Base-by-base conservation (phyloP, 176 grass and related monocot genomes). In the Eleusine coracana region DNA sequence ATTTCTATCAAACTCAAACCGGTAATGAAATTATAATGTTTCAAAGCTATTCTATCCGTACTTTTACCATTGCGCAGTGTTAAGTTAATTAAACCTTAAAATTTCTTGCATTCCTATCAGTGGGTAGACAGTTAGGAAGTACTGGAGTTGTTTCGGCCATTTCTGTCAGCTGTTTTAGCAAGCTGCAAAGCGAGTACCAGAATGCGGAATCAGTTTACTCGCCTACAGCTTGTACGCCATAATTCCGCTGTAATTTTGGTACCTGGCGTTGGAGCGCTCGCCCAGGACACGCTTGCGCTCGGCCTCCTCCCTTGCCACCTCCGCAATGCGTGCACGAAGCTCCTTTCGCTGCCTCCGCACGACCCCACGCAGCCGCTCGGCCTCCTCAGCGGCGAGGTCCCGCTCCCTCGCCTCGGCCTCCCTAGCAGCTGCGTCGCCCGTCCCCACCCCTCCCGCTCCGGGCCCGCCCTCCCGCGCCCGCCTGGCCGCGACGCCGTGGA, bases 181-280 rank as follows among this genome's bases (percentile, higher is more conserved):
- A 76, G 54, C 42, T 20, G 41, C 31, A 76, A 71, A 75, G 25
- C 23, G 18, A 71, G 64, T 4, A 71, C 23, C 15, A 63, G 45
- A 75, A 80, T 54, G 70, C 6, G 31, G 71, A 64, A 15, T 20
- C 12, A 71, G 41, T 45, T 46, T 3, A 51, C 75, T 75, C 34
- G n/a, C 7, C 75, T 17, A 55, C 11, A 48, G 58, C 39, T 59
- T 17, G 39, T 11, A 56, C 62, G 13, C 11, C 21, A 10, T 11
- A 74, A 61, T 68, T 68, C 29, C 5, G 9, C 60, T 56, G 17
- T 10, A 29, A 40, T 36, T 78, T 10, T 37, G n/a, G 59, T 77
- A 99, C 96, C 96, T 99, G 85, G 93, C 89, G 87, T 84, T 92
- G 75, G 91, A 99, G 54, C 91, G 92, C 89, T 99, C 93, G n/a